A percentile compares a stretch with the other conserved stretches of the same genome.
phyloP scores from a whole-genome alignment of 345 rosid genomes.

The Bretschneidera sinensis region DNA sequence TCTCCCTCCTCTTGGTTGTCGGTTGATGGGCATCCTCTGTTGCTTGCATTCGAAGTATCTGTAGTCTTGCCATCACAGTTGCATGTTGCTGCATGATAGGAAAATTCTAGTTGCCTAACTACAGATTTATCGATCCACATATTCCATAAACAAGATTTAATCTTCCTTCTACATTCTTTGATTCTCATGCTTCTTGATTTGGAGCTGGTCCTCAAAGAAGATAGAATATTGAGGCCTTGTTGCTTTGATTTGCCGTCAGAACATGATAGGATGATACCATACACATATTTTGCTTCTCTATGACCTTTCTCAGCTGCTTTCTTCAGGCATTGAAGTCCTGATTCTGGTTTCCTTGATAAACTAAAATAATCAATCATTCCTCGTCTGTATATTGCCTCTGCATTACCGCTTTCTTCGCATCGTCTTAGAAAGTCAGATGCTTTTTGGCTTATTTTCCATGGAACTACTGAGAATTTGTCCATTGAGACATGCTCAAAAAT shows the following conservation, averaged over 20 bases:
- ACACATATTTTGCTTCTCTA: constrained; percentile 15
- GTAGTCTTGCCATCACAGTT: constrained; percentile 15
- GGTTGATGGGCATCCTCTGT: no score
- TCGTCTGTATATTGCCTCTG: constrained; percentile 15
- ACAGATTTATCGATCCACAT: neutral
- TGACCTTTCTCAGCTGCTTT: constrained; percentile 11
- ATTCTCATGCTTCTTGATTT: constrained; percentile 11
- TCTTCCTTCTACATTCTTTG: constrained; percentile 2
- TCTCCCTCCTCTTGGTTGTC: no score
- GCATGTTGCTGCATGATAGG: constrained; percentile 5
- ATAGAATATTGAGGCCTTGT: constrained; percentile 15
- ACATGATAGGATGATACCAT: constrained; percentile 19
- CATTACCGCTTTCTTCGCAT: constrained; percentile 16
- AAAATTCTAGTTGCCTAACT: constrained; percentile 10
- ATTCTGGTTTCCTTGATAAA: neutral
- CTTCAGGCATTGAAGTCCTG: constrained; percentile 1
- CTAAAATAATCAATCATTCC: constrained; percentile 9
- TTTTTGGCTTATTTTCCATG: no score
- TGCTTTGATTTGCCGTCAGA: constrained; percentile 14
- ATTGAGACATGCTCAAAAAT: no score
- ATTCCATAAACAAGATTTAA: neutral
- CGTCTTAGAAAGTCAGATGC: constrained; percentile 2
- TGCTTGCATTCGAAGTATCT: no score
- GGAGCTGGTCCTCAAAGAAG: constrained; percentile 7
- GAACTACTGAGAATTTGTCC: no score